Evolutionary conservation across 805 yeast genomes (phyloP).

Genomic region (Torulaspora indica): DNA sequence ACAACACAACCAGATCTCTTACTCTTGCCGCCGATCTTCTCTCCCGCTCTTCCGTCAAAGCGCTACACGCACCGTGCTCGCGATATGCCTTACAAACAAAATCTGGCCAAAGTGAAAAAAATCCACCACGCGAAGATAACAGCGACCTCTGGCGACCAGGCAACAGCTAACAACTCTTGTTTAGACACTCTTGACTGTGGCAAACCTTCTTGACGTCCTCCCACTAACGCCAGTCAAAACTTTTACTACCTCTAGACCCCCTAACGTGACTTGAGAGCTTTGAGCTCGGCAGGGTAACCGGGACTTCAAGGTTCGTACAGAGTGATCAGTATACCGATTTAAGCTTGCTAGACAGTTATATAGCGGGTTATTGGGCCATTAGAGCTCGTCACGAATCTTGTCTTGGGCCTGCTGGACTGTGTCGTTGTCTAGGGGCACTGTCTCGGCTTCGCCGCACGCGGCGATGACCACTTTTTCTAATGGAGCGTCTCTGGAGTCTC

Average conservation of each 20-base stretch:
- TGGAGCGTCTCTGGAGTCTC: conserved; percentile 70
- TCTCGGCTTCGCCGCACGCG: conserved; percentile 62
- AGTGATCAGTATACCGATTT: conserved; percentile 8
- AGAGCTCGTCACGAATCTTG: conserved; percentile 11
- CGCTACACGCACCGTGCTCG: conserved; percentile 8
- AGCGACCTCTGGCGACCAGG: neutral
- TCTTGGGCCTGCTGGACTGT: conserved; percentile 2
- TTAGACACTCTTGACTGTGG: neutral
- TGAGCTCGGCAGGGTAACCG: conserved; percentile 7
- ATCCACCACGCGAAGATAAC: conserved; percentile 5
- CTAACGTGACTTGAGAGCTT: conserved; percentile 3
- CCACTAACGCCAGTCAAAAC: conserved; percentile 5
- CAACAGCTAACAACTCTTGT: neutral
- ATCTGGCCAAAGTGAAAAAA: neutral
- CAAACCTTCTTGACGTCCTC: neutral
- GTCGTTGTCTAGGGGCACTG: conserved; percentile 15
- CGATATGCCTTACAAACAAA: conserved; percentile 8
- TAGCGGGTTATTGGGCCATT: neutral
- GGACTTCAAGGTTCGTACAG: neutral
- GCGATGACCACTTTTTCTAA: conserved; percentile 56
- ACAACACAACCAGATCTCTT: neutral
- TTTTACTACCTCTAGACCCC: conserved; percentile 6
- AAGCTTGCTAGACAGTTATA: neutral
- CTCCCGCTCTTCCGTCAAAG: conserved; percentile 2
- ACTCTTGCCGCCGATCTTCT: neutral